Conservation (phyloP, 2,329 filamentous ascomycete genomes). For the Sarocladiaceae sp. region DNA sequence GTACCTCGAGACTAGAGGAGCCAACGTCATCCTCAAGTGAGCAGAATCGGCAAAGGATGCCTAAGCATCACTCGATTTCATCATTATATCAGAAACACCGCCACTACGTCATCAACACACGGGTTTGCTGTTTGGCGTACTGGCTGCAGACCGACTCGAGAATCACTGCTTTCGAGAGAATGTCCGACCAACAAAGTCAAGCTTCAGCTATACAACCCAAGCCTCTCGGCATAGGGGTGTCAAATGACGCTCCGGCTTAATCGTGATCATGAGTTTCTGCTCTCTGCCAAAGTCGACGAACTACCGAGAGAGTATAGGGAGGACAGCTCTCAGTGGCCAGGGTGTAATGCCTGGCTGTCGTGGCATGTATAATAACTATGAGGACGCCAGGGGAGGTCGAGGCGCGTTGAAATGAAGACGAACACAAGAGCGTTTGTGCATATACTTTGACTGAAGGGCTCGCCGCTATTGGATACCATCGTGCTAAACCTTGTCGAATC, state of each 20-base stretch:
- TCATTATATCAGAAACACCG: too few relatives aligned
- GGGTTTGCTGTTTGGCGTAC: too few relatives aligned
- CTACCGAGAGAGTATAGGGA: slow-evolving; percentile 75
- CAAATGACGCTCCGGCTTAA: slow-evolving; percentile 99
- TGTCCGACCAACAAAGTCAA: slow-evolving; percentile 96
- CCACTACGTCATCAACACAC: not conserved
- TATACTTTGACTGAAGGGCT: too few relatives aligned
- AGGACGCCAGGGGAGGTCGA: too few relatives aligned
- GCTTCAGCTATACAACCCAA: slow-evolving; percentile 77
- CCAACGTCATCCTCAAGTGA: slow-evolving; percentile 89
- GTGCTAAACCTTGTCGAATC: too few relatives aligned
- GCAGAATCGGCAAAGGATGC: not conserved
- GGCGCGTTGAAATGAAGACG: too few relatives aligned
- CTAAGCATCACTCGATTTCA: too few relatives aligned
- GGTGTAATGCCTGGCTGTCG: slow-evolving; percentile 47
- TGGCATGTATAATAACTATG: slow-evolving; percentile 36
- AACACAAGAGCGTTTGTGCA: too few relatives aligned
- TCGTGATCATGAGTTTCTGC: slow-evolving; percentile 65
- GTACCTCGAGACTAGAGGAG: slow-evolving; percentile 82
- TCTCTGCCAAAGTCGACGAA: slow-evolving; percentile 74
- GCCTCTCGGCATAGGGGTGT: slow-evolving; percentile 73
- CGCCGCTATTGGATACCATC: too few relatives aligned
- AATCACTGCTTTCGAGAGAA: too few relatives aligned
- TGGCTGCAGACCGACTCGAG: too few relatives aligned
- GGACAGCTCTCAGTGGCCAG: slow-evolving; percentile 56